phyloP scores from a whole-genome alignment of 1,284 basidiomycete genomes.

The Ganoderma resinaceum region DNA sequence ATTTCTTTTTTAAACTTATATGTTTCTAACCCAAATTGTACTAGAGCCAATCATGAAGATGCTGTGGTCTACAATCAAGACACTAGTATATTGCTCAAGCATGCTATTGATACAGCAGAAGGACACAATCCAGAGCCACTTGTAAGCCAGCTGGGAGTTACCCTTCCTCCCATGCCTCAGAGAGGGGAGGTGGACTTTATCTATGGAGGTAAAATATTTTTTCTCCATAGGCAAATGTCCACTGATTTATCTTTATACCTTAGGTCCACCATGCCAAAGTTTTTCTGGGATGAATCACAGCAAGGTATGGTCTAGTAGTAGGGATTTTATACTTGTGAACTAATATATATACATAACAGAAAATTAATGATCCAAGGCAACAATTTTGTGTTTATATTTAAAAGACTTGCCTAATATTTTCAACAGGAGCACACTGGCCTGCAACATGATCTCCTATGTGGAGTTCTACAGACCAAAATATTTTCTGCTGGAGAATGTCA shows the following conservation, averaged over 20 bases:
- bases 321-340: background rate
- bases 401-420: constrained; percentile 7
- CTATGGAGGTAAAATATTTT: constrained; percentile 61
- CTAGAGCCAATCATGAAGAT: constrained; percentile 63
- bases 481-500: constrained; percentile 75
- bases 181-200: constrained; percentile 72
- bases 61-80: constrained; percentile 69
- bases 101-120: constrained; percentile 57
- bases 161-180: constrained; percentile 57
- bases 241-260: constrained; percentile 1
- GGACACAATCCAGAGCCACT: constrained; percentile 49
- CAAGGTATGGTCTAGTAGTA: constrained; percentile 46
- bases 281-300: constrained; percentile 68
- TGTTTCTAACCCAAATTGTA: background rate
- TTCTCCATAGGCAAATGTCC: too few relatives aligned
- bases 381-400: background rate
- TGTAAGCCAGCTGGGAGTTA: constrained; percentile 40
- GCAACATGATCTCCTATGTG: constrained; percentile 78
- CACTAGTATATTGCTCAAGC: constrained; percentile 61
- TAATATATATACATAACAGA: constrained; percentile 42
- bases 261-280: constrained; percentile 76
- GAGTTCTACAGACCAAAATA: constrained; percentile 70
- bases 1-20: constrained; percentile 1
- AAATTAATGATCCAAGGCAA: constrained; percentile 64
- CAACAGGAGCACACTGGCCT: constrained; percentile 63